Evolutionary conservation across 306 rosid species (phyloP).

Genomic region (Gastrolobium villosum): DNA sequence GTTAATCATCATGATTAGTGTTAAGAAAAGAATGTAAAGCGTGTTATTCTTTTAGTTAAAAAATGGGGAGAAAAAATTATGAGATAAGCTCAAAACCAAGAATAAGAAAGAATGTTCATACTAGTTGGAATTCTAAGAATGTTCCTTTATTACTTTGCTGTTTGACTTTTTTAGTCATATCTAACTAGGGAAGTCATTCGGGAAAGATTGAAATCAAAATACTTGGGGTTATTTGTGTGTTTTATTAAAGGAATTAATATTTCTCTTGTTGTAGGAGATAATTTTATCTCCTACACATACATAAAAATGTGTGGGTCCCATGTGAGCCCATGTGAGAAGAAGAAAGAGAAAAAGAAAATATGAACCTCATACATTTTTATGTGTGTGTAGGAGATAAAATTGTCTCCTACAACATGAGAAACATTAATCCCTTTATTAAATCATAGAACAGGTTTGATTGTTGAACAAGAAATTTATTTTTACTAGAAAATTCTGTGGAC

Average conservation of each 20-base stretch:
- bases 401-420: no score
- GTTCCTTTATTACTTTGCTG: neutral
- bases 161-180: neutral
- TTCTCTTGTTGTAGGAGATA: no score
- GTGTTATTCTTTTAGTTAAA: neutral
- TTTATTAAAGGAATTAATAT: no score
- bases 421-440: neutral
- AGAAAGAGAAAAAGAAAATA: no score
- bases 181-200: neutral
- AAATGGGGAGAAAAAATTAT: neutral
- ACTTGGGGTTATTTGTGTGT: neutral
- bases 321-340: no score
- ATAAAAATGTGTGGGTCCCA: no score
- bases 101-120: neutral
- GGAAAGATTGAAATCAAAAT: neutral
- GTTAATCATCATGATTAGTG: neutral
- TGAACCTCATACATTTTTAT: no score
- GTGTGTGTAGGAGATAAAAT: no score
- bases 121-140: neutral
- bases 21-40: neutral
- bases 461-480: no score
- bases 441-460: neutral
- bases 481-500: neutral
- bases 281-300: no score
- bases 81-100: neutral